Evolutionary conservation across 2,329 filamentous ascomycete genomes (phyloP).

Genomic region (Xylaria multiplex): DNA sequence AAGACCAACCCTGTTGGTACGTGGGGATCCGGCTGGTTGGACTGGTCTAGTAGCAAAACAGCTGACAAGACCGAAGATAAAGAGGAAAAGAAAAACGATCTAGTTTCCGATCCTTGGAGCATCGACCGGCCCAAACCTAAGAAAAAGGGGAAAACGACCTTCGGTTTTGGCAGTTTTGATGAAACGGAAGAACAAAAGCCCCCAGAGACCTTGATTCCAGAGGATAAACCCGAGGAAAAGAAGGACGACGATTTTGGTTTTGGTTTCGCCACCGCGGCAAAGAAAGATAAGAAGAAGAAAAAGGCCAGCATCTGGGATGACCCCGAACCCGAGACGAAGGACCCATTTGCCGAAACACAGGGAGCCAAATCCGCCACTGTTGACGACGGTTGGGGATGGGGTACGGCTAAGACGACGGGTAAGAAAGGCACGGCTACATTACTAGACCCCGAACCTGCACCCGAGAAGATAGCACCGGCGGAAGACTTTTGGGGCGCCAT

Average conservation of each 20-base stretch:
- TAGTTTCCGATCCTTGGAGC: slow-evolving; percentile 62
- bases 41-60: slow-evolving; percentile 52
- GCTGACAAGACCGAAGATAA: slow-evolving; percentile 51
- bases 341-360: slow-evolving; percentile 41
- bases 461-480: slow-evolving; percentile 34
- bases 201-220: slow-evolving; percentile 39
- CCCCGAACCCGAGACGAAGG: slow-evolving; percentile 48
- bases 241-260: slow-evolving; percentile 47
- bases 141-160: slow-evolving; percentile 58
- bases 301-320: slow-evolving; percentile 52
- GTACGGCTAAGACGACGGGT: slow-evolving; percentile 50
- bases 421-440: slow-evolving; percentile 52
- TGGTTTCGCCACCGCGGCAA: slow-evolving; percentile 39
- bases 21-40: slow-evolving; percentile 70
- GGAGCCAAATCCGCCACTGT: slow-evolving; percentile 37
- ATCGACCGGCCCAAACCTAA: slow-evolving; percentile 60
- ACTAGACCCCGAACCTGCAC: slow-evolving; percentile 31
- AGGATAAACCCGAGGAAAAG: slow-evolving; percentile 46
- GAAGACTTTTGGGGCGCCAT: slow-evolving; percentile 49
- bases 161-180: slow-evolving; percentile 61
- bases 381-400: slow-evolving; percentile 52
- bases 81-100: slow-evolving; percentile 55
- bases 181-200: slow-evolving; percentile 53
- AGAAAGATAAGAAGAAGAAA: slow-evolving; percentile 54
- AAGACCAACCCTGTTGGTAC: slow-evolving; percentile 60